Conservation (phyloP, 495 filamentous ascomycete species). For the Trichoderma parareesei region DNA sequence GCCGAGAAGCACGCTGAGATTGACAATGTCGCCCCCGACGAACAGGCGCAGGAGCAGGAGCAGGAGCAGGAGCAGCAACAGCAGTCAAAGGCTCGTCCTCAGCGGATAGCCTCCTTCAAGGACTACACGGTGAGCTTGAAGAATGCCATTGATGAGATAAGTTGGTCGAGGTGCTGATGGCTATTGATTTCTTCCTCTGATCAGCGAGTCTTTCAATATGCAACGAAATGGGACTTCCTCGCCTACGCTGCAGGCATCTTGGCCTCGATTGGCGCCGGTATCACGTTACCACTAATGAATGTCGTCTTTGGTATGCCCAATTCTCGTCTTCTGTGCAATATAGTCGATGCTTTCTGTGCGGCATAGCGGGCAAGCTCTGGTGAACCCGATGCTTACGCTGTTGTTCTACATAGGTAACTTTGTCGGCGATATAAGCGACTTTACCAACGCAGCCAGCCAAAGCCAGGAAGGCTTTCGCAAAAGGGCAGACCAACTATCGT, state of each 20-base stretch:
- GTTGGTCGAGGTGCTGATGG: background rate
- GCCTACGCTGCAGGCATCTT: slow-evolving; percentile 3
- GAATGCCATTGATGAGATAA: background rate
- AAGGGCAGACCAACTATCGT: slow-evolving; percentile 4
- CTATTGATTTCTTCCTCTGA: background rate
- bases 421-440: slow-evolving; percentile 27
- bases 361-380: background rate
- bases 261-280: slow-evolving; percentile 11
- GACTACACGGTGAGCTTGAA: slow-evolving; percentile 9
- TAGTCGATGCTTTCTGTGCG: background rate
- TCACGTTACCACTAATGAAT: slow-evolving; percentile 41
- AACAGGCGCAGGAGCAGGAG: background rate
- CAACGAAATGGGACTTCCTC: slow-evolving; percentile 14
- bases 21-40: background rate
- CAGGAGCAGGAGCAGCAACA: background rate
- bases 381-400: slow-evolving; percentile 12
- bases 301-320: slow-evolving; percentile 35
- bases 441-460: background rate
- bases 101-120: slow-evolving; percentile 2
- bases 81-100: slow-evolving; percentile 4
- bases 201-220: slow-evolving; percentile 14
- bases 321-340: slow-evolving; percentile 33
- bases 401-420: slow-evolving; percentile 32
- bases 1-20: background rate
- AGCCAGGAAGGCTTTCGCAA: background rate